Conservation (phyloP, 805 yeast genomes). For the Metschnikowia kunwiensis region DNA sequence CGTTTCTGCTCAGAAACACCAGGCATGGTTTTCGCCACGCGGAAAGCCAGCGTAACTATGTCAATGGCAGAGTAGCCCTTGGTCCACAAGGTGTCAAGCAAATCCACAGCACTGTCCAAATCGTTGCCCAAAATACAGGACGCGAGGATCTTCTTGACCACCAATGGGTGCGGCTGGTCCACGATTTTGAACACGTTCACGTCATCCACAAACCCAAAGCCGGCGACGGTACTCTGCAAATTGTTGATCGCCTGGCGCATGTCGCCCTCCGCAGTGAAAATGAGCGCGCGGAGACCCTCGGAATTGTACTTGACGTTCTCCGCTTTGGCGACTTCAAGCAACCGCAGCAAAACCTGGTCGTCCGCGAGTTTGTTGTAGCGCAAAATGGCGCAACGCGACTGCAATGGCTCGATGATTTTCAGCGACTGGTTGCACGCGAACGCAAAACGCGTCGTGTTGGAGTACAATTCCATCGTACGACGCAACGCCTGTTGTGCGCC, state of each 20-base stretch:
- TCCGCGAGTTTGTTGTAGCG: conserved; percentile 79
- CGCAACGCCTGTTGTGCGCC: conserved; percentile 95
- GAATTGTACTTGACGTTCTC: conserved; percentile 79
- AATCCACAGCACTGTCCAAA: conserved; percentile 63
- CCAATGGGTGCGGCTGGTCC: conserved; percentile 92
- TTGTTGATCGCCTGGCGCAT: conserved; percentile 98
- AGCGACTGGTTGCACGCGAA: conserved; percentile 95
- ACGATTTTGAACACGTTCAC: conserved; percentile 93
- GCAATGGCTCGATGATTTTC: conserved; percentile 95
- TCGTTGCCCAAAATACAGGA: conserved; percentile 38
- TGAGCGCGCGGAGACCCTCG: conserved; percentile 88
- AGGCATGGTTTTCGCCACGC: conserved; percentile 75
- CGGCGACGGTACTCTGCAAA: conserved; percentile 89
- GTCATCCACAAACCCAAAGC: conserved; percentile 86
- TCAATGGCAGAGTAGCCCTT: conserved; percentile 94
- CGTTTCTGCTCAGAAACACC: conserved; percentile 66
- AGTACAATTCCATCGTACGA: conserved; percentile 91
- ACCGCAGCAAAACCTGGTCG: conserved; percentile 75
- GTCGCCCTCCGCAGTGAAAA: conserved; percentile 96
- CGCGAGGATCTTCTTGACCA: conserved; percentile 61
- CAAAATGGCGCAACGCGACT: conserved; percentile 92
- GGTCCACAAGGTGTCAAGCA: conserved; percentile 70
- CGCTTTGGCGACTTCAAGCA: conserved; percentile 62
- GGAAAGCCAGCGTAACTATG: conserved; percentile 84
- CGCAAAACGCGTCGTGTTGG: conserved; percentile 96